These are phyloP conservation scores for Lepiota venenata DNA, from an alignment of 768 basidiomycete genomes.

Conservation along the genomic window DNA sequence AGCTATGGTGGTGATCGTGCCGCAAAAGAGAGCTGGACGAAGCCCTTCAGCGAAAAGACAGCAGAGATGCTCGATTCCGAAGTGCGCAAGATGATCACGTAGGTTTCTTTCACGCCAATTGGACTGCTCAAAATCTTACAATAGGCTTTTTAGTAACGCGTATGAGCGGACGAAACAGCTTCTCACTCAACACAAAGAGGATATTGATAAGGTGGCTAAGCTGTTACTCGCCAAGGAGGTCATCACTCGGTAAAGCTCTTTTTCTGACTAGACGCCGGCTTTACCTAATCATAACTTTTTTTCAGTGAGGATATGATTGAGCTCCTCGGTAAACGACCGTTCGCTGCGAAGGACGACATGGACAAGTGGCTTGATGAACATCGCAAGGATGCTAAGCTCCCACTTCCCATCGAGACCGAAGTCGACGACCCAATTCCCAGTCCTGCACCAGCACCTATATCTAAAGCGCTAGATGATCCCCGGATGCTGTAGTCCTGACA, in stretches of 20 bases:
- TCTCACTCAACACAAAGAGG: conserved; percentile 73
- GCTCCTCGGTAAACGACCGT: conserved; percentile 80
- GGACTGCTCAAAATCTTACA: neutral
- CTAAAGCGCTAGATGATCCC: conserved; percentile 25
- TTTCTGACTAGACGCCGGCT: neutral
- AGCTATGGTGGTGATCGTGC: conserved; percentile 91
- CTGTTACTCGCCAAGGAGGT: conserved; percentile 93
- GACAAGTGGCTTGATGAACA: conserved; percentile 95
- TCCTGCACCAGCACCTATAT: conserved; percentile 43
- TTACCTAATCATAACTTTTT: neutral
- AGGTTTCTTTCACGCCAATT: neutral
- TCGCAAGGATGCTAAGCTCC: conserved; percentile 43
- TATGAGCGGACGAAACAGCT: conserved; percentile 82
- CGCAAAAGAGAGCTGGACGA: conserved; percentile 86
- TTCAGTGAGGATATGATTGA: conserved; percentile 83
- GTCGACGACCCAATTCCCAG: conserved; percentile 43
- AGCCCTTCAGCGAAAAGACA: conserved; percentile 98
- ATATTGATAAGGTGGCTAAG: conserved; percentile 93
- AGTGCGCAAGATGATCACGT: conserved; percentile 93
- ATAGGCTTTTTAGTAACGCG: conserved; percentile 39
- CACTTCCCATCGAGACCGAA: conserved; percentile 27
- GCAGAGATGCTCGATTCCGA: conserved; percentile 89
- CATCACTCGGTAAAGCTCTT: conserved; percentile 70
- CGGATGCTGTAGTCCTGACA: conserved; percentile 11
- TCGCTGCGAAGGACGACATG: conserved; percentile 87